These are phyloP conservation scores for Umbelopsis isabellina DNA, from an alignment of 192 early-diverging fungal genomes.

Conservation along the genomic window DNA sequence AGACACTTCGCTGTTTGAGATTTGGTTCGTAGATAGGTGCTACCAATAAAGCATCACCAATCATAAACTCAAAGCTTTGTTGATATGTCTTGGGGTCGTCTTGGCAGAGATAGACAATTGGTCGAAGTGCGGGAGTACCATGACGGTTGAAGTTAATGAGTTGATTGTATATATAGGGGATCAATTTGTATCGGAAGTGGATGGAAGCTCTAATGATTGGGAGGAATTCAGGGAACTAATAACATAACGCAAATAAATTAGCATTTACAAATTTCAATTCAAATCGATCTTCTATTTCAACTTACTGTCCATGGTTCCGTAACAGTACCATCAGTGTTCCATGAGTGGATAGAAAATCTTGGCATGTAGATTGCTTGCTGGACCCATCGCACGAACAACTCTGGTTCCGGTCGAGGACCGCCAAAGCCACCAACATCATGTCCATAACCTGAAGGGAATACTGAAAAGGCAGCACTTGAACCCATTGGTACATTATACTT, in stretches of 20 bases:
- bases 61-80: constrained; percentile 56
- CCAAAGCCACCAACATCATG: constrained; percentile 68
- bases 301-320: constrained; percentile 68
- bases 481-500: constrained; percentile 69
- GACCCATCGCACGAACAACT: constrained; percentile 65
- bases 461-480: constrained; percentile 47
- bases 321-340: constrained; percentile 56
- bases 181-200: constrained; percentile 52
- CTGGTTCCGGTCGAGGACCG: constrained; percentile 53
- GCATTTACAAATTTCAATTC: background rate
- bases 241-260: background rate
- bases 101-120: constrained; percentile 56
- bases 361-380: constrained; percentile 62
- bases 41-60: constrained; percentile 53
- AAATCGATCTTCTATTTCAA: background rate
- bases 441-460: constrained; percentile 55
- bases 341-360: constrained; percentile 66
- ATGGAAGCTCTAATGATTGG: constrained; percentile 55
- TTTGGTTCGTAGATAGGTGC: constrained; percentile 52
- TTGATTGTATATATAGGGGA: constrained; percentile 61
- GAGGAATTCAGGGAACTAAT: constrained; percentile 41
- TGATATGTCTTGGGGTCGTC: constrained; percentile 42
- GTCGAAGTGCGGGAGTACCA: constrained; percentile 54
- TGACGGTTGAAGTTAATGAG: constrained; percentile 36
- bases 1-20: constrained; percentile 25